phyloP scores from a whole-genome alignment of 768 basidiomycete genomes.

The Lentinula guzmanii region DNA sequence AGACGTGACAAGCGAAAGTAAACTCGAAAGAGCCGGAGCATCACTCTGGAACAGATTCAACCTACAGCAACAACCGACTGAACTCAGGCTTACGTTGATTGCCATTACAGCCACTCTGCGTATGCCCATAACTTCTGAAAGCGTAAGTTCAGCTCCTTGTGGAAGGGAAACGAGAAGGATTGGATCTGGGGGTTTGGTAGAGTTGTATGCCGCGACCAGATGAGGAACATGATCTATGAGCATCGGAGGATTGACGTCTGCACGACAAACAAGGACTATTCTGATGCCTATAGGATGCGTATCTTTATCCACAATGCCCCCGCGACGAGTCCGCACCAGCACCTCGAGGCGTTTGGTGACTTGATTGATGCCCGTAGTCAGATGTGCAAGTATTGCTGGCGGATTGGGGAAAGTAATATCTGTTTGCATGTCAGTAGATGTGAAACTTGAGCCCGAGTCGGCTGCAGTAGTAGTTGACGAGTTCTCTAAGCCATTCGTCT shows the following conservation, averaged over 20 bases:
- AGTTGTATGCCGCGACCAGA: conserved; percentile 74
- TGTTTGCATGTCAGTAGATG: neutral
- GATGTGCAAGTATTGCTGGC: conserved; percentile 40
- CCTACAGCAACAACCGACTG: conserved; percentile 5
- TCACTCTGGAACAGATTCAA: conserved; percentile 27
- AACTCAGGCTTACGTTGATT: conserved; percentile 47
- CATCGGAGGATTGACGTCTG: conserved; percentile 68
- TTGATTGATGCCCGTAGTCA: conserved; percentile 70
- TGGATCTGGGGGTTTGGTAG: conserved; percentile 24
- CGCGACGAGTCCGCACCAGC: conserved; percentile 27
- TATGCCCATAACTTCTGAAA: conserved; percentile 61
- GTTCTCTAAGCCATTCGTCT: conserved; percentile 2
- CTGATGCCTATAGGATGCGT: conserved; percentile 22
- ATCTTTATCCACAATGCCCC: conserved; percentile 1
- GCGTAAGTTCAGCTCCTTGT: conserved; percentile 52
- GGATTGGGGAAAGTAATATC: conserved; percentile 5
- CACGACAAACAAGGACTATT: conserved; percentile 63
- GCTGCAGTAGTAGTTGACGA: neutral
- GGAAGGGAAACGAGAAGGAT: conserved; percentile 63
- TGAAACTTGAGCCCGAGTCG: neutral
- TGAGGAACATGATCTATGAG: conserved; percentile 73
- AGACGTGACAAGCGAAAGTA: conserved; percentile 36
- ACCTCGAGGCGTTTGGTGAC: conserved; percentile 70
- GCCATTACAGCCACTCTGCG: conserved; percentile 62
- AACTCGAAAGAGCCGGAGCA: conserved; percentile 28